phyloP scores from a whole-genome alignment of 805 yeast species.

The Pichia occidentalis region DNA sequence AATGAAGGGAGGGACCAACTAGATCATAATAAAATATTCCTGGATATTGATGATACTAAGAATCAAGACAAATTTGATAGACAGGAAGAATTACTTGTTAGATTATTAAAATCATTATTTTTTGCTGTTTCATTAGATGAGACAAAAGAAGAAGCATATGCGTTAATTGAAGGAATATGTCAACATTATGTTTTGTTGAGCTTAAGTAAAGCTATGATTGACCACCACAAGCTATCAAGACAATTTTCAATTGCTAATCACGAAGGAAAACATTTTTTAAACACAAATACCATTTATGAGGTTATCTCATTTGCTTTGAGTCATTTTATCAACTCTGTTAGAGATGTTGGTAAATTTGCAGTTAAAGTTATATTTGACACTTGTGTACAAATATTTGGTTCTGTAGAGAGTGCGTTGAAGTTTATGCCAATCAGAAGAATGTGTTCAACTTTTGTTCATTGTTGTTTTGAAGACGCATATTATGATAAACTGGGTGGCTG shows the following conservation, averaged over 20 bases:
- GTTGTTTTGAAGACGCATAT: constrained; percentile 85
- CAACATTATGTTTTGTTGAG: constrained; percentile 77
- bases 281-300: constrained; percentile 62
- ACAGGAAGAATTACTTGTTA: constrained; percentile 60
- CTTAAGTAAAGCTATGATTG: constrained; percentile 64
- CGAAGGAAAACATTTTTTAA: constrained; percentile 67
- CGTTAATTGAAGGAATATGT: constrained; percentile 57
- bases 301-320: constrained; percentile 78
- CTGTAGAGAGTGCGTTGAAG: constrained; percentile 54
- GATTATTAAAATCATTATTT: constrained; percentile 64
- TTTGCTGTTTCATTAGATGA: constrained; percentile 72
- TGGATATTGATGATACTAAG: constrained; percentile 37
- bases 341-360: constrained; percentile 63
- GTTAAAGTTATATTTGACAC: constrained; percentile 56
- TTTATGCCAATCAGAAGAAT: constrained; percentile 72
- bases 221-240: constrained; percentile 59
- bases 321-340: constrained; percentile 62
- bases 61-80: constrained; percentile 45
- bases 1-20: constrained; percentile 27
- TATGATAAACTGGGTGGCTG: constrained; percentile 86
- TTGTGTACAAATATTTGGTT: constrained; percentile 62
- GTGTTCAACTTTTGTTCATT: constrained; percentile 78
- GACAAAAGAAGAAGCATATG: constrained; percentile 58
- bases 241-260: constrained; percentile 70
- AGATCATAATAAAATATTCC: constrained; percentile 17